Evolutionary conservation across 805 yeast genomes (phyloP), one percentile per base, ranked within the genome.

Genomic region (Maudiozyma bulderi): DNA sequence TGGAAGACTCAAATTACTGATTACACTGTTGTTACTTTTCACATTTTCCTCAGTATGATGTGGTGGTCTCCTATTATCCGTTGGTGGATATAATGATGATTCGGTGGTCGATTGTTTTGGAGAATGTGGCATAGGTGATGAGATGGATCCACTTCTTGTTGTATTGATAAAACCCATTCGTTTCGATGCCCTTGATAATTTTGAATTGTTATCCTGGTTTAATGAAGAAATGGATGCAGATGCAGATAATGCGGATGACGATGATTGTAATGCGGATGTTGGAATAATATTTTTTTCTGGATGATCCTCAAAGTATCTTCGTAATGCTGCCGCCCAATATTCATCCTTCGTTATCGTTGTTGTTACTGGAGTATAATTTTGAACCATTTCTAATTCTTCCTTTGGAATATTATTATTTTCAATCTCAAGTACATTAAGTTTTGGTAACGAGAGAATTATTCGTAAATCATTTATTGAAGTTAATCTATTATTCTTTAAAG

Each of bases 111-210:
- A 42, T 30, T 42, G 13, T 11, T 31, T 31, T n/a, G 44, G 44
- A 8, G 43, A 40, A 30, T 40, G 43, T 29, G 26, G 43, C 29
- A 40, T 11, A 10, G 32, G 32, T 6, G 33, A 13, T 13, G 43
- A 44, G 6, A 40, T 40, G 9, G 43, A n/a, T 28, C 33, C 43
- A 33, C 29, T 50, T 30, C 43, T 40, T 11, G 43, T 30, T 29
- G 48, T 52, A 40, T 53, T 59, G 38, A 84, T 79, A 47, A 84
- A 75, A 0, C 90, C 91, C 89, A 82, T 84, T 53, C 91, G 70
- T 59, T 84, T 79, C 0, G 86, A 78, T 5, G 87, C 86, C 48
- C 80, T 73, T n/a, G 84, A 74, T 45, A 55, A 49, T 51, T 55
- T 59, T 38, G 41, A 42, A 2, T 13, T 20, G 9, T 39, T 13